phyloP scores from a whole-genome alignment of 371 early-diverging fungal genomes.

The Mucor circinelloides region DNA sequence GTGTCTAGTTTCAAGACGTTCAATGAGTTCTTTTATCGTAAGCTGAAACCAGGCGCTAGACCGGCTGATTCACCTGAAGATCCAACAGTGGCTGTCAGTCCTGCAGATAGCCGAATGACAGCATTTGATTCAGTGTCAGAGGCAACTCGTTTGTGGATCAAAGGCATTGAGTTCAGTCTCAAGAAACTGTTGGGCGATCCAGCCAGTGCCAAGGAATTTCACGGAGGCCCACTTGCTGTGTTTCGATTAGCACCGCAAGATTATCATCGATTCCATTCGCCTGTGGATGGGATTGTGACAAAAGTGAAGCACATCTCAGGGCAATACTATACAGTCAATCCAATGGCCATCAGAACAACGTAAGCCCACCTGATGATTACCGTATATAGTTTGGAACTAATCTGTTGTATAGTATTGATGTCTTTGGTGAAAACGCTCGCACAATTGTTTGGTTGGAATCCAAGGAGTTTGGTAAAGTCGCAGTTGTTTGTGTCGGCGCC shows the following conservation, averaged over 20 bases:
- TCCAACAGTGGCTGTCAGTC: slow-evolving; percentile 68
- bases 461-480: slow-evolving; percentile 26
- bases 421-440: slow-evolving; percentile 53
- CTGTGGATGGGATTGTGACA: slow-evolving; percentile 60
- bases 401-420: slow-evolving; percentile 40
- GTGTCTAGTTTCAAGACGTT: slow-evolving; percentile 72
- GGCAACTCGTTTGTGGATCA: slow-evolving; percentile 72
- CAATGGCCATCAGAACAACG: slow-evolving; percentile 80
- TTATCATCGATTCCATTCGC: slow-evolving; percentile 79
- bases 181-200: slow-evolving; percentile 52
- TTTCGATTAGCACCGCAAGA: slow-evolving; percentile 82
- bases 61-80: slow-evolving; percentile 60
- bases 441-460: slow-evolving; percentile 43
- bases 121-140: slow-evolving; percentile 56
- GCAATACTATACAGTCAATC: slow-evolving; percentile 37
- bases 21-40: slow-evolving; percentile 88
- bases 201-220: slow-evolving; percentile 45
- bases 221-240: slow-evolving; percentile 64
- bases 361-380: slow-evolving; percentile 28
- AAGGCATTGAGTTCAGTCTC: slow-evolving; percentile 69
- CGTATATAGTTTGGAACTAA: slow-evolving; percentile 20
- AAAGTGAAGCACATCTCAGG: slow-evolving; percentile 28
- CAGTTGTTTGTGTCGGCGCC: slow-evolving; percentile 52
- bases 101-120: slow-evolving; percentile 71
- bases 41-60: slow-evolving; percentile 72